Evolutionary conservation across 805 yeast species (phyloP).

Genomic region (Wickerhamomyces tratensis): DNA sequence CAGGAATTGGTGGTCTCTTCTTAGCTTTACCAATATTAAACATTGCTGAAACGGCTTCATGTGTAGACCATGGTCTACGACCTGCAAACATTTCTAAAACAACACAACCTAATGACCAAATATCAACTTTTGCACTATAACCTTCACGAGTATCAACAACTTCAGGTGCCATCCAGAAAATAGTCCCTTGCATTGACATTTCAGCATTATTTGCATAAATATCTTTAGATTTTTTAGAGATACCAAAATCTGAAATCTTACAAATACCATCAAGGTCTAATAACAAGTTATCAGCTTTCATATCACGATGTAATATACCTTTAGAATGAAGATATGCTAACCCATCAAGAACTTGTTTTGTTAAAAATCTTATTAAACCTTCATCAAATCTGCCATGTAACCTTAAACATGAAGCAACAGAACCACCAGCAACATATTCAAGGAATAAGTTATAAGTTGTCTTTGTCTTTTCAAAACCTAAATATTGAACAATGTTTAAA

Average conservation of each 20-base stretch:
- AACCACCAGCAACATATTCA: constrained; percentile 97
- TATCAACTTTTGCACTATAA: constrained; percentile 94
- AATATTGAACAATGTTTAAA: constrained; percentile 86
- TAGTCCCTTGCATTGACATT: constrained; percentile 98
- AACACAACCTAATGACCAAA: constrained; percentile 98
- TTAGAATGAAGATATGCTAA: constrained; percentile 77
- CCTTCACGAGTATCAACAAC: constrained; percentile 91
- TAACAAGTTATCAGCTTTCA: constrained; percentile 87
- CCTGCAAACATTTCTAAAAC: constrained; percentile 98
- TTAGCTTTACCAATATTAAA: constrained; percentile 79
- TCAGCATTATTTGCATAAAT: constrained; percentile 87
- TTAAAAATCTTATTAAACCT: constrained; percentile 57
- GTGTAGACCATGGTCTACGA: constrained; percentile 93
- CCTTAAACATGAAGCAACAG: constrained; percentile 79
- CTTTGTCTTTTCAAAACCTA: constrained; percentile 78
- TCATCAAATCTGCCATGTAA: constrained; percentile 83
- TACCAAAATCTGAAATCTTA: constrained; percentile 95
- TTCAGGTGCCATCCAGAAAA: constrained; percentile 99
- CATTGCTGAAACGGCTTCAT: constrained; percentile 92
- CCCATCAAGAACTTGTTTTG: constrained; percentile 75
- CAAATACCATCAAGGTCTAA: constrained; percentile 89
- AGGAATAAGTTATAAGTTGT: constrained; percentile 77
- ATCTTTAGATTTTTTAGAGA: constrained; percentile 76
- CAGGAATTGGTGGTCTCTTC: constrained; percentile 92
- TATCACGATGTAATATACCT: constrained; percentile 87